phyloP scores from a whole-genome alignment of 2,329 filamentous ascomycete genomes.

The Dendrostoma leiphaemia region DNA sequence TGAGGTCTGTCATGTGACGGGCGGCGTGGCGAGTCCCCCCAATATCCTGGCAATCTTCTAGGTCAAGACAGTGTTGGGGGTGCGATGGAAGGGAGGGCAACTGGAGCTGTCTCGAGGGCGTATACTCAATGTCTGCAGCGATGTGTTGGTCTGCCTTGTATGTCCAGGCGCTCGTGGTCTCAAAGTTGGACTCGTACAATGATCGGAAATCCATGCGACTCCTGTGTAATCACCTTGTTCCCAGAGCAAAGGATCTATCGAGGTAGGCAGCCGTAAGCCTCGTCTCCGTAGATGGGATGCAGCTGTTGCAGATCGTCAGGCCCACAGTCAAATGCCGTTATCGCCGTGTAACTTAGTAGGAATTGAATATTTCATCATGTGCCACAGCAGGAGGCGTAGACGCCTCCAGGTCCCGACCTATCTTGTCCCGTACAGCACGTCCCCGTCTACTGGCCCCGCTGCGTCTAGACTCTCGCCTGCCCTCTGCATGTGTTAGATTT shows the following conservation, averaged over 20 bases:
- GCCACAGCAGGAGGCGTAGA: slow-evolving; percentile 3
- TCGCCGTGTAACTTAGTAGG: not conserved
- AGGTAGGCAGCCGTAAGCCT: not conserved
- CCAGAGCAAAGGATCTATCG: too few species aligned
- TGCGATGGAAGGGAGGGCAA: not conserved
- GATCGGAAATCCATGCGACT: not conserved
- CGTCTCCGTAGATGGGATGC: not conserved
- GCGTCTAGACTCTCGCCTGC: slow-evolving; percentile 13
- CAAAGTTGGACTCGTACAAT: not conserved
- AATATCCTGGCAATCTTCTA: slow-evolving; percentile 18
- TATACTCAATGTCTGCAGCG: not conserved
- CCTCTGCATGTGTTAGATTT: slow-evolving; percentile 9
- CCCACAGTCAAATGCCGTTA: not conserved
- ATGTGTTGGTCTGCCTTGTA: not conserved
- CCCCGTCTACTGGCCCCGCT: not conserved
- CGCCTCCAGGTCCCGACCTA: not conserved
- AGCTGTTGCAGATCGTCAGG: not conserved
- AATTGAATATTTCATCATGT: slow-evolving; percentile 15
- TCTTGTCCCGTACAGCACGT: not conserved
- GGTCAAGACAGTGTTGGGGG: not conserved
- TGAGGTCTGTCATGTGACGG: slow-evolving; percentile 44
- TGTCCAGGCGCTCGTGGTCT: not conserved
- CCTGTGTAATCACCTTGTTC: not conserved
- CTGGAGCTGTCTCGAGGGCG: not conserved
- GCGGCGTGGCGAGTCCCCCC: slow-evolving; percentile 30